Base-by-base conservation (phyloP, 345 rosid genomes). In the Excoecaria agallocha region DNA sequence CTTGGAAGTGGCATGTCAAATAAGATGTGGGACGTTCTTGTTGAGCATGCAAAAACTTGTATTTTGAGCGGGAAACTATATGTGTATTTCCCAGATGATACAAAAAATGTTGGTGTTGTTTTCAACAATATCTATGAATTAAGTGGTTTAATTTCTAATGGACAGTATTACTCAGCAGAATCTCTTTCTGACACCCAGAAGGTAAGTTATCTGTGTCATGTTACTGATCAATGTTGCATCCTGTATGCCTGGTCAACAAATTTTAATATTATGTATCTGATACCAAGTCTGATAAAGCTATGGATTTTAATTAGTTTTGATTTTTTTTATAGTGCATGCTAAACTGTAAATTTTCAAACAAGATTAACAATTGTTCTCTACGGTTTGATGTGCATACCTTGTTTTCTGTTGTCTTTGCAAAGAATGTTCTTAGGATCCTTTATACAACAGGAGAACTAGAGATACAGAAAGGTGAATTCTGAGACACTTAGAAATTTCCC, bases 1-100 rank as follows among this genome's bases (percentile, higher is more conserved):
- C 97, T 95, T 80, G 99, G 99, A 76, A 93, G 97, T 72, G 98
- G 99, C 58, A 95, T 95, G 99, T 96, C 99, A 22, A 96, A 96
- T 78, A 91, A 94, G 85, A 96, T 93, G 99, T 96, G 99, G 99
- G 98, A 93, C 68, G 82, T 90, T 71, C 94, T 96, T 17, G 78
- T 90, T 58, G 99, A 96, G 75, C 99, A 96, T 86, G 92, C 98
- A 11, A 96, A 88, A 80, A 91, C 99, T 38, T 96, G 98, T 77
- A 87, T 86, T 46, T 79, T 88, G 74, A 86, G 90, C 75, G 97
- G 89, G 84, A 93, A 86, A 75, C 86, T 89, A 72, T 96, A 91
- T 57, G 92, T 93, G 43, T 92, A 93, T 76, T 89, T 91, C 77
- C 90, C 94, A 0, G 94, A 89, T 51, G 91, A 86, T 74, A 81